phyloP scores from a whole-genome alignment of 2,329 filamentous ascomycete species.

The Xylariaceae sp. region DNA sequence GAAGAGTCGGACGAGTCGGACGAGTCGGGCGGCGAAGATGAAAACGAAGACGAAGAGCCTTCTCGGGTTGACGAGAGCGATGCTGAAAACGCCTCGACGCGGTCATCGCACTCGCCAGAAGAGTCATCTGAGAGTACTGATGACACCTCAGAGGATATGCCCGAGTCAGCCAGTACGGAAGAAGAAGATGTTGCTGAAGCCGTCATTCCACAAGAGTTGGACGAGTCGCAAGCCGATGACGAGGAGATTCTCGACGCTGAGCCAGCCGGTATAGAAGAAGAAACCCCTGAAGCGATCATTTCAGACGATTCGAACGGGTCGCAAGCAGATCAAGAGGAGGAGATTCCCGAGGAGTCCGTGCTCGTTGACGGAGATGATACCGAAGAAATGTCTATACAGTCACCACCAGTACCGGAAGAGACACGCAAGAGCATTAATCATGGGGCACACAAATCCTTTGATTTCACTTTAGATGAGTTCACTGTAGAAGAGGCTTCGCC shows the following conservation, averaged over 20 bases:
- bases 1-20: background rate
- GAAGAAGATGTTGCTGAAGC: background rate
- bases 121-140: background rate
- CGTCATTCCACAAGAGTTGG: background rate
- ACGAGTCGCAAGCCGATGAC: background rate
- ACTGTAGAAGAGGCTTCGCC: background rate
- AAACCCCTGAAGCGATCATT: too few species aligned
- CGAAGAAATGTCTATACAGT: background rate
- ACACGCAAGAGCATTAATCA: background rate
- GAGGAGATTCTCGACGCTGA: slow-evolving; percentile 1
- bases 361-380: background rate
- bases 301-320: too few species aligned
- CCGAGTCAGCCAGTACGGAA: background rate
- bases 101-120: background rate
- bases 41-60: background rate
- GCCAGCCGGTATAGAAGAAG: background rate
- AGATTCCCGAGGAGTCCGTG: too few species aligned
- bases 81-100: background rate
- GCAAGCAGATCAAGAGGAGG: too few species aligned
- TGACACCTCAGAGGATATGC: background rate
- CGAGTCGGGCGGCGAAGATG: background rate
- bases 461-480: background rate
- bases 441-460: background rate
- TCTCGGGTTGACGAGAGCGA: background rate
- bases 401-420: background rate